Base-by-base conservation (phyloP, 148 eudicot species). In the Rhododendron griersonianum region DNA sequence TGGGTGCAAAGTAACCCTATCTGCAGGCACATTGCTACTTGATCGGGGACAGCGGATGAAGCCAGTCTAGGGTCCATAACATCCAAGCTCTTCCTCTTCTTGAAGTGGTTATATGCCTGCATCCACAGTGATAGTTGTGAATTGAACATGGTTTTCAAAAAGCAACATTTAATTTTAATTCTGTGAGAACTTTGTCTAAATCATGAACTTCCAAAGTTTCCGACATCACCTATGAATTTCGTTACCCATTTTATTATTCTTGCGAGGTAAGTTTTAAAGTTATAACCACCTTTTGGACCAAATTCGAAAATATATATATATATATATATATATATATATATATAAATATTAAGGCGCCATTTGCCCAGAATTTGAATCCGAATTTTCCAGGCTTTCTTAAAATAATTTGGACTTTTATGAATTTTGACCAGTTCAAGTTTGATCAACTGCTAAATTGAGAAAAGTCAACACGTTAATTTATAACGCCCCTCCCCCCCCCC, bases 1-100 rank as follows among this genome's bases (percentile, higher is more conserved):
- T 96, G 99, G 73, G 91, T 89, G 90, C 99, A 96, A 15, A 96
- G 85, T 63, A 96, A 84, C n/a, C 94, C 98, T 10, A 95, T 90
- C 47, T 94, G 94, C 81, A 92, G 82, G 39, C 93, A 93, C 51
- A 91, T 47, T 77, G 91, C 84, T 65, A 96, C 93, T 87, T 96
- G 95, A 45, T 95, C 98, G 2, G 84, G 92, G 41, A 74, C 84
- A 8, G 88, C 98, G 15, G 98, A 90, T n/a, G 89, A 33, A 53
- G 87, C 94, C 87, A 95, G 77, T 80, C 85, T 44, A 30, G 92
- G 89, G 87, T 96, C 99, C 88, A 95, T 86, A 30, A 95, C 85
- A 44, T 95, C 99, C 81, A 92, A 48, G 88, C 92, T 91, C 87
- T 85, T 92, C 4, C 92, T 88, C 69, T 87, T 92, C 88, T 88